Base-by-base conservation (phyloP, 495 filamentous ascomycete genomes). In the Penicillium cataractarum region DNA sequence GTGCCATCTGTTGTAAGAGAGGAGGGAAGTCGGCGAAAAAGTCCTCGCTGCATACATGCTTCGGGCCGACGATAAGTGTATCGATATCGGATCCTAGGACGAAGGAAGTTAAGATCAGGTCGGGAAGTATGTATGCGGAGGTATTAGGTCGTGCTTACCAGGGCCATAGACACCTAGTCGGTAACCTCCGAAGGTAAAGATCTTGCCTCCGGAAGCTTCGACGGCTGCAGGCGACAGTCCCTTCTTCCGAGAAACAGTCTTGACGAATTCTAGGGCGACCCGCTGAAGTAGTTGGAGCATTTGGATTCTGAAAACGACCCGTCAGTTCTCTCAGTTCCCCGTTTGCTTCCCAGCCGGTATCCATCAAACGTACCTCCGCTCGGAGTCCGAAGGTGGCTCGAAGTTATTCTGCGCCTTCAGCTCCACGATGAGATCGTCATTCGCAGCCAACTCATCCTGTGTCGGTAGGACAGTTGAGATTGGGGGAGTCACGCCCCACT, bases 151-250 rank as follows among this genome's bases (percentile, higher is more conserved):
- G 10, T 35, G 64, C 82, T 63, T 71, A 89, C 87, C 86, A 55
- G 95, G 95, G 3, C 93, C 93, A 78, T 93, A 97, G 46, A 97
- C 95, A 44, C 96, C 96, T 9, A 99, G 79, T 29, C 92, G 86
- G 74, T 91, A 99, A 77, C 96, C 98, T 55, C 95, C 95, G 75
- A 90, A 99, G 0, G 96, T 93, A 72, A 94, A 96, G 42, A 99
- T 87, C 76, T 93, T 92, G 39, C 93, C 96, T 46, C 92, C 92
- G 1, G 92, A 88, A 60, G 87, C 85, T 44, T 93, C 90, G 27
- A 96, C 84, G 17, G 92, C 82, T 24, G 88, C 86, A 21, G 89
- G 83, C 22, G 93, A 87, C 26, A 93, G 78, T 6, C 92, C 89
- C 71, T 91, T 89, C 75, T 86, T 90, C 74, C 84, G 77, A 80